Evolutionary conservation across 208 protist species (phyloP), one percentile per base, ranked within the genome.

Genomic region (Angomonas ambiguus): DNA sequence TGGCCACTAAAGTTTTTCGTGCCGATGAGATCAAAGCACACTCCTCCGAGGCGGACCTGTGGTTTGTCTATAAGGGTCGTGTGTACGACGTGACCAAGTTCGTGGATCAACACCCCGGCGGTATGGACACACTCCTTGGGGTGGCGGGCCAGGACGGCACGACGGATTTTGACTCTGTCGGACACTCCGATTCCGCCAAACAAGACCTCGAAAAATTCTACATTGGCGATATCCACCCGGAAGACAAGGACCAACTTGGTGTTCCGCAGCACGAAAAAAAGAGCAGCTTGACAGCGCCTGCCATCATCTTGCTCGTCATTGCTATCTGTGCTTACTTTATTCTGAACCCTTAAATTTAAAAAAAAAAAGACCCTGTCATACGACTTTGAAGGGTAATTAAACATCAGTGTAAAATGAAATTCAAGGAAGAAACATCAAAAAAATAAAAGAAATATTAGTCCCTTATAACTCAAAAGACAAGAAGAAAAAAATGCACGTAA

Each of bases 31-130:
- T 95, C 42, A 62, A 45, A 57, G 77, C 83, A 64, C 85, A 95
- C 75, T 72, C 61, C 4, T 79, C 73, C 1, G 81, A 91, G 62
- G 62, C 80, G 5, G 82, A 92, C 58, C 51, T 91, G 30, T 97
- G 89, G 89, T 78, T 96, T 32, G 80, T 92, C 55, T 85, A 90
- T 49, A 72, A 97, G 63, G 76, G 77, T 51, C 94, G 94, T 66
- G 89, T 97, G 8, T 95, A 94, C 61, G 78, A 93, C 34, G 67
- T 97, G 25, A 92, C 82, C 16, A 79, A 81, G 55, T 97, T 95
- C 62, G 76, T 91, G 41, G 80, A 94, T 64, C 64, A 83, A 56
- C 92, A 97, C 74, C 91, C 94, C n/a, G 94, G 94, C 35, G 91
- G 92, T 51, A 73, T 80, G 8, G 91, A 94, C 66, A 89, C 88